Base-by-base conservation (phyloP, 106 monocot genomes). In the Allium sativum region DNA sequence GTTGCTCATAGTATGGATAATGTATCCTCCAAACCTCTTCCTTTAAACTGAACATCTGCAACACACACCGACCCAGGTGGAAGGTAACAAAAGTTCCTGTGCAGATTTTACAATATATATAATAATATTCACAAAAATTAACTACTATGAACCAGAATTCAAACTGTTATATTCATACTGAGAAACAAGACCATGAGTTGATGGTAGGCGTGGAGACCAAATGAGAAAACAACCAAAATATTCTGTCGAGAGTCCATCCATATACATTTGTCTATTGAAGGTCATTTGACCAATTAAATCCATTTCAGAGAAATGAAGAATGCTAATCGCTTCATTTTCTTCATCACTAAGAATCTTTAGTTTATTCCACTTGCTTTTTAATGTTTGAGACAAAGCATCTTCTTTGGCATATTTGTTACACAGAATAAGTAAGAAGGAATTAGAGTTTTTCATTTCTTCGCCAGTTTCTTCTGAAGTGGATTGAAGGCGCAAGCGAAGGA, bases 181-280 rank as follows among this genome's bases (percentile, higher is more conserved):
- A 45, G 83, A 62, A 44, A 88, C 87, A 58, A 88, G 54, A 68
- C 83, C 83, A 22, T 88, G 88, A 17, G 88, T 88, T 40, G 88
- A 88, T 18, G 83, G 62, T 42, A 88, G 55, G 48, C 79, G 65
- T 6, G 83, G 88, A 9, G 88, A 77, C 88, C 88, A 88, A 18
- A 88, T 47, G 13, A 88, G 72, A 9, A 83, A 52, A 62, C 80
- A 56, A 16, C 88, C 88, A 52, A 88, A 80, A 18, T 58, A 53
- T 4, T 40, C 52, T 42, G 88, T 52, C 9, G 48, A 53, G 50
- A 88, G 79, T 19, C 62, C 59, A 21, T 59, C 77, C 80, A 88
- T 77, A 57, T 82, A 82, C 42, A 53, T 15, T 42, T 71, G 40
- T 7, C 55, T 17, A 5, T 40, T 43, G 58, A 87, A 82, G 15